A percentile compares a stretch with the other conserved stretches of the same genome.
phyloP scores from a whole-genome alignment of 202 grass and related monocot genomes.

The Panicum hallii region DNA sequence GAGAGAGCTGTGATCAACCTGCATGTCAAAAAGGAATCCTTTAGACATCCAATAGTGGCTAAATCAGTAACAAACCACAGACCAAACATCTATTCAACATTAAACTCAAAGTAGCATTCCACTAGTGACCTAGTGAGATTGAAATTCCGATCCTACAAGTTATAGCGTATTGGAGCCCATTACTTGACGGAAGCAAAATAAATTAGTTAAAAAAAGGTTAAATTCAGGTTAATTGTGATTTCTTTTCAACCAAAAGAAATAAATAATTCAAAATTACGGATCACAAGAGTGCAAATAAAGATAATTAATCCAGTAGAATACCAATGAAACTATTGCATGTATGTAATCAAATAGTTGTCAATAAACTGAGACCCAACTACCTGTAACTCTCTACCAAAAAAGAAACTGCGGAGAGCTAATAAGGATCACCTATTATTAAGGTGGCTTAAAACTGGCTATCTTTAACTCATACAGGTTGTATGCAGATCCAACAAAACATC shows the following conservation, averaged over 20 bases:
- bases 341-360: background rate
- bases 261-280: background rate
- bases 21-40: slow-evolving; percentile 47
- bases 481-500: slow-evolving; percentile 19
- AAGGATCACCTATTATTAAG: background rate
- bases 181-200: slow-evolving; percentile 14
- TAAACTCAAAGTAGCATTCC: slow-evolving; percentile 34
- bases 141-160: slow-evolving; percentile 1
- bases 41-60: slow-evolving; percentile 27
- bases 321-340: background rate
- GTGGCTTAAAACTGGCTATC: background rate
- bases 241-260: background rate
- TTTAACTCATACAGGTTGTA: background rate
- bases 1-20: slow-evolving; percentile 91
- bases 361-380: slow-evolving; percentile 7
- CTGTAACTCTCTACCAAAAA: background rate
- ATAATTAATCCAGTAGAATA: background rate
- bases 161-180: background rate
- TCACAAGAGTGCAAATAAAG: background rate
- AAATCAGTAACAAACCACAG: slow-evolving; percentile 21
- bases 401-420: background rate
- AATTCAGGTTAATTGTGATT: background rate
- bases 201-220: background rate
- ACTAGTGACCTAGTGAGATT: background rate
- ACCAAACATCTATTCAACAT: background rate